Base-by-base conservation (phyloP, 116 monocot genomes). In the Phalaenopsis hybrid region DNA sequence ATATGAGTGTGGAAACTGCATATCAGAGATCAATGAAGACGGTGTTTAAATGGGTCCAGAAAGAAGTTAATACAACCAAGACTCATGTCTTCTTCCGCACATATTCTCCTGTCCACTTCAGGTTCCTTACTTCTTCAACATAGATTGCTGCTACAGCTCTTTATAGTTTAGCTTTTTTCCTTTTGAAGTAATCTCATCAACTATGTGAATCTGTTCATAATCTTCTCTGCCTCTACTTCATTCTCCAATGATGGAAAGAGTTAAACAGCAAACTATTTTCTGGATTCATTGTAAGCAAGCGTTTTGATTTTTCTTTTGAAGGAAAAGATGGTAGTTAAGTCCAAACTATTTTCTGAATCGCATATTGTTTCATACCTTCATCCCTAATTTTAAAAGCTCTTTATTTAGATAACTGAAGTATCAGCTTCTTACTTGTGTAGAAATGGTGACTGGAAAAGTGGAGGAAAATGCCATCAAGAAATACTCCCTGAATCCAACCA, bases 81-180 rank as follows among this genome's bases (percentile, higher is more conserved):
- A 86, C 86, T 57, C 82, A 82, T 41, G 82, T 86, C 82, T 63
- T 65, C 82, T 86, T 82, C 49, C 82, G 88, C 16, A 90, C 90
- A 25, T 90, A 90, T 84, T 76, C 90, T 75, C 90, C 90, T 34
- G 86, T 84, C 5, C 90, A 90, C 84, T 88, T 88, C 90, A 90
- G 88, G 90, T 90, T 75, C 9, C 45, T 45, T 41, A 41, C 41
- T 41, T 41, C 41, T 41, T 41, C 41, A 41, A 41, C 41, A 41
- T 41, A 41, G 3, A 41, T 41, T 41, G 41, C 41, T 41, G 41
- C 41, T 41, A 41, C 4, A 41, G 41, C 41, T 4, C 2, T 41
- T 41, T 41, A 41, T 41, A 4, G 41, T 41, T 41, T 41, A 41
- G 41, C 41, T 41, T 41, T 41, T 41, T 41, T 41, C 41, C 41